phyloP scores from a whole-genome alignment of 2,329 filamentous ascomycete genomes.

The Beauveria bassiana region DNA sequence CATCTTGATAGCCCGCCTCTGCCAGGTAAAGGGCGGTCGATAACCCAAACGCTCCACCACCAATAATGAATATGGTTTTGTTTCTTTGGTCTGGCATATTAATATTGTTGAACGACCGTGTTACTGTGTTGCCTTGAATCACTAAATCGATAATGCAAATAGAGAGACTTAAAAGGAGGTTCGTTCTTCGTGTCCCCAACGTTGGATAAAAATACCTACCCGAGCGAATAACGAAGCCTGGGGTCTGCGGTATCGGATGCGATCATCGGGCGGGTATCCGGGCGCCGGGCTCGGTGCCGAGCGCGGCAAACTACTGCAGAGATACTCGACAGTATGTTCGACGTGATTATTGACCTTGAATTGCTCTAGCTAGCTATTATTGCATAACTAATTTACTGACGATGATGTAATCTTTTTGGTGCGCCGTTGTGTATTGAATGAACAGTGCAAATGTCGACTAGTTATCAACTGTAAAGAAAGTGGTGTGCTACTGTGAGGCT shows the following conservation, averaged over 20 bases:
- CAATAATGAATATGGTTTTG: neutral
- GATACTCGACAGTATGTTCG: neutral
- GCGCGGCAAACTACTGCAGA: neutral
- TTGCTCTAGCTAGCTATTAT: too few relatives aligned
- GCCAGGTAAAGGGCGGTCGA: neutral
- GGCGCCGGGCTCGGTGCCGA: neutral
- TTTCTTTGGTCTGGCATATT: neutral
- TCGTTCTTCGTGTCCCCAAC: neutral
- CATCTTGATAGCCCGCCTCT: neutral
- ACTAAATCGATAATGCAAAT: too few relatives aligned
- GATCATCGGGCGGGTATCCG: neutral
- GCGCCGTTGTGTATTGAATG: neutral
- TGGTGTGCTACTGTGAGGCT: too few relatives aligned
- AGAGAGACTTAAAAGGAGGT: too few relatives aligned
- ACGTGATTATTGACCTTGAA: neutral
- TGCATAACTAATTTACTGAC: neutral
- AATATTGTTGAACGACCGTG: too few relatives aligned
- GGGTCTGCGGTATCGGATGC: neutral
- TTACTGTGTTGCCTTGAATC: too few relatives aligned
- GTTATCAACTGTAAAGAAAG: too few relatives aligned
- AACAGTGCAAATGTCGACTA: neutral
- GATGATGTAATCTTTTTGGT: neutral
- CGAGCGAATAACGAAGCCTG: neutral
- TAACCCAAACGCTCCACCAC: neutral
- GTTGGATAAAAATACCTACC: too few relatives aligned